These are phyloP conservation scores for Candida labiduridarum DNA, from an alignment of 1,139 yeast genomes.

Conservation along the genomic window DNA sequence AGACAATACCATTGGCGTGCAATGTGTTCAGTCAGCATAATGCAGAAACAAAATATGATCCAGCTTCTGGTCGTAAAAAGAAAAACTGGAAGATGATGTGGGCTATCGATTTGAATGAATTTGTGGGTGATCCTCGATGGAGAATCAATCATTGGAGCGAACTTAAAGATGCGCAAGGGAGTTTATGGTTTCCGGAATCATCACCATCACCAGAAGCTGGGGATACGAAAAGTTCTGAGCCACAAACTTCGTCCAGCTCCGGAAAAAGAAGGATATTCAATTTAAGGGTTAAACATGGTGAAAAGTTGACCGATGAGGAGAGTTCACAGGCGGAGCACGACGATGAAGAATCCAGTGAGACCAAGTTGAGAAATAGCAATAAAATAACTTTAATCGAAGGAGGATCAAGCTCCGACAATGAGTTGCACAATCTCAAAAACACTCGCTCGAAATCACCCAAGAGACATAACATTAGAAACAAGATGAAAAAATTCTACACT, in stretches of 20 bases:
- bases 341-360: slow-evolving; percentile 1
- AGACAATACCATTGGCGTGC: slow-evolving; percentile 53
- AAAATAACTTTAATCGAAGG: not conserved
- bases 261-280: not conserved
- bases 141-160: slow-evolving; percentile 67
- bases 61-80: slow-evolving; percentile 11
- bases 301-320: slow-evolving; percentile 4
- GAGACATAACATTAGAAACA: slow-evolving; percentile 11
- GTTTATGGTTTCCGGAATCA: slow-evolving; percentile 55
- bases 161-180: slow-evolving; percentile 54
- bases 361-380: slow-evolving; percentile 1
- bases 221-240: slow-evolving; percentile 6
- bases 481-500: slow-evolving; percentile 15
- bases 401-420: slow-evolving; percentile 13
- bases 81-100: slow-evolving; percentile 50
- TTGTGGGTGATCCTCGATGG: slow-evolving; percentile 66
- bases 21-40: slow-evolving; percentile 52
- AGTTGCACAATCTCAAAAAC: slow-evolving; percentile 10
- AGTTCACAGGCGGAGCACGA: not conserved
- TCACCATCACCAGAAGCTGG: slow-evolving; percentile 7
- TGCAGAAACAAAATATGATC: slow-evolving; percentile 20
- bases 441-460: slow-evolving; percentile 15
- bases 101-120: slow-evolving; percentile 70
- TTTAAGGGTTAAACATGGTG: not conserved
- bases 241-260: not conserved